phyloP scores from a whole-genome alignment of 768 basidiomycete genomes.

The Rhodotorula diobovata region DNA sequence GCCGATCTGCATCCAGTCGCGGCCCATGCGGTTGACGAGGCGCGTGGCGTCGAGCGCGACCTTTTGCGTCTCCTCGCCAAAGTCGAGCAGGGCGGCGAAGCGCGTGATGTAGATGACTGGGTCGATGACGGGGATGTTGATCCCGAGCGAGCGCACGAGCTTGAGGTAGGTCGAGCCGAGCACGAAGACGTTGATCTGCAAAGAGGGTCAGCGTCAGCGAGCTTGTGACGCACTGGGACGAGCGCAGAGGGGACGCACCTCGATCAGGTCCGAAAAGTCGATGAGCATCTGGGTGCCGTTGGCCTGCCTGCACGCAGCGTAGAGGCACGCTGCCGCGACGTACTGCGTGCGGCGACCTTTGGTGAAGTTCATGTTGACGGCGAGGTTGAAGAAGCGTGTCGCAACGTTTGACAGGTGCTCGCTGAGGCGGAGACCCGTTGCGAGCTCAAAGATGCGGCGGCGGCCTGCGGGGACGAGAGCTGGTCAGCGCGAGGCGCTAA shows the following conservation, averaged over 20 bases:
- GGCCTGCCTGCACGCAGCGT: conserved; percentile 85
- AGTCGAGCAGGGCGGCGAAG: conserved; percentile 89
- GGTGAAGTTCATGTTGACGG: conserved; percentile 87
- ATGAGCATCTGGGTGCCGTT: conserved; percentile 97
- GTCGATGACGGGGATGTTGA: conserved; percentile 82
- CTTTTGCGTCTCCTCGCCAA: conserved; percentile 85
- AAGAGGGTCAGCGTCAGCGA: not conserved
- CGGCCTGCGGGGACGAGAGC: conserved; percentile 52
- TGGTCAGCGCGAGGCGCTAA: not conserved
- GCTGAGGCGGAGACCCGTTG: conserved; percentile 68
- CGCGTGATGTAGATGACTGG: conserved; percentile 95
- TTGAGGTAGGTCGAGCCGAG: conserved; percentile 94
- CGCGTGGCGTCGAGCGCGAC: conserved; percentile 91
- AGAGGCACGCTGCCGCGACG: conserved; percentile 92
- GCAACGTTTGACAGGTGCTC: conserved; percentile 76
- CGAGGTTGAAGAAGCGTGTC: conserved; percentile 82
- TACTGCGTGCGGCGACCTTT: conserved; percentile 88
- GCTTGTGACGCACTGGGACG: no score
- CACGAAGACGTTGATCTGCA: conserved; percentile 91
- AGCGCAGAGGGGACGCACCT: conserved; percentile 57
- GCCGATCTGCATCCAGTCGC: conserved; percentile 96
- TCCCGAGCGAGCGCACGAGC: conserved; percentile 77
- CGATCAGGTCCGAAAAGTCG: conserved; percentile 93
- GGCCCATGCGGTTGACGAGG: conserved; percentile 85
- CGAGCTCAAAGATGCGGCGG: conserved; percentile 76